These are phyloP conservation scores for Marchantia polymorpha DNA, from an alignment of 225 moss, liverwort and hornwort genomes.

Conservation along the genomic window DNA sequence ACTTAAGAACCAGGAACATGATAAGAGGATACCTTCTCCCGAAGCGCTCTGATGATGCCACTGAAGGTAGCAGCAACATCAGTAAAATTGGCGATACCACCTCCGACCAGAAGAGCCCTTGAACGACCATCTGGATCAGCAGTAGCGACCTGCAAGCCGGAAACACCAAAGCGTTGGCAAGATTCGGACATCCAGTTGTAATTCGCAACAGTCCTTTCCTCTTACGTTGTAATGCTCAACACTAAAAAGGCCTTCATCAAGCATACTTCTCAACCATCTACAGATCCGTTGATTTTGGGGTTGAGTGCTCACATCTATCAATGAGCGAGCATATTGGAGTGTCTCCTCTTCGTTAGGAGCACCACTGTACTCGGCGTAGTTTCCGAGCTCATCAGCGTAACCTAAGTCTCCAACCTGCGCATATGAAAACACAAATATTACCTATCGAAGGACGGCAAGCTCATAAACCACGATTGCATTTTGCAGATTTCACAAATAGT, in stretches of 20 bases:
- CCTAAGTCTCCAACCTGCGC: constrained; percentile 84
- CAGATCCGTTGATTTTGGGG: background rate
- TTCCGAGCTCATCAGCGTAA: constrained; percentile 90
- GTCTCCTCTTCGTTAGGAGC: constrained; percentile 96
- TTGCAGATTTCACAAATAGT: background rate
- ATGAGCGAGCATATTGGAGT: constrained; percentile 83
- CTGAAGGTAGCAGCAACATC: constrained; percentile 94
- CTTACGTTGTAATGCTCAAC: background rate
- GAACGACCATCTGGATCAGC: constrained; percentile 79
- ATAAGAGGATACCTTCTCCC: constrained; percentile 64
- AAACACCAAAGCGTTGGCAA: background rate
- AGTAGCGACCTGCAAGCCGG: constrained; percentile 59
- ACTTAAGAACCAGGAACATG: no score
- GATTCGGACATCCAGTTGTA: background rate
- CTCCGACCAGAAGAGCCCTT: constrained; percentile 78
- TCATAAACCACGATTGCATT: background rate
- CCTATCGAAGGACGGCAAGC: background rate
- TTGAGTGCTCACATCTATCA: constrained; percentile 67
- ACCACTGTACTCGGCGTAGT: constrained; percentile 95
- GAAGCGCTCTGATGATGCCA: constrained; percentile 85
- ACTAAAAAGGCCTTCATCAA: background rate
- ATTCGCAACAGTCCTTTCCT: background rate
- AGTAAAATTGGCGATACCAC: constrained; percentile 95
- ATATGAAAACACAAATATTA: background rate
- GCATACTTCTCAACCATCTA: background rate